Percentiles rank a stretch among this genome's conserved stretches.
Evolutionary conservation across 2,329 filamentous ascomycete genomes (phyloP).

Genomic region (Alternaria ethzedia): DNA sequence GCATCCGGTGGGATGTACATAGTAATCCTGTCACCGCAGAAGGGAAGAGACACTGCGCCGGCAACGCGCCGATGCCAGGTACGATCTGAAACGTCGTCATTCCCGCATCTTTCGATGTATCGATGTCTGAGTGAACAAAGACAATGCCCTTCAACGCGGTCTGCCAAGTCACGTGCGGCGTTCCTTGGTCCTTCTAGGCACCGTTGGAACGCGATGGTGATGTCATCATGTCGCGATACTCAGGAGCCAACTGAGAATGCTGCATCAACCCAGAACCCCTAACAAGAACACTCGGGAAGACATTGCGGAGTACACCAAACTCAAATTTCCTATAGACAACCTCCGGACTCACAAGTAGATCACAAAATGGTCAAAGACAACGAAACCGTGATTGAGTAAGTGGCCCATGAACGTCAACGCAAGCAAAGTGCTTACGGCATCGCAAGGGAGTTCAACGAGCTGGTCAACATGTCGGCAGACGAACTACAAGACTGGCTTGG

Average conservation of each 20-base stretch:
- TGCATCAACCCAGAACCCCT: background rate
- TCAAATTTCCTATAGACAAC: background rate
- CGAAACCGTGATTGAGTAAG: constrained; percentile 58
- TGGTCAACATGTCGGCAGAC: constrained; percentile 69
- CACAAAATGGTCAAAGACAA: constrained; percentile 60
- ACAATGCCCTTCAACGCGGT: background rate
- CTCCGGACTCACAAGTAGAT: background rate
- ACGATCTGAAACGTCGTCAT: background rate
- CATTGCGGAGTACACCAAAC: background rate
- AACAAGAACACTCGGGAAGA: background rate
- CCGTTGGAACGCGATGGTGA: background rate
- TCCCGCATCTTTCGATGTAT: background rate
- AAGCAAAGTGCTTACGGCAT: background rate
- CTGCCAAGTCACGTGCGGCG: background rate
- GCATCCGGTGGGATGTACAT: background rate
- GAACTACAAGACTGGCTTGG: constrained; percentile 69
- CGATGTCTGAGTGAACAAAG: background rate
- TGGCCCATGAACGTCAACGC: background rate
- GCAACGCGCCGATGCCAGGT: background rate
- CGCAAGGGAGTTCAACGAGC: constrained; percentile 66
- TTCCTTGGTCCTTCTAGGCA: background rate
- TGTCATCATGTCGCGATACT: background rate
- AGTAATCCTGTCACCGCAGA: background rate
- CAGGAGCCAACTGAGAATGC: background rate
- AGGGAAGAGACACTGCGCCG: background rate